phyloP scores from a whole-genome alignment of 306 rosid species.

The Herpetospermum pedunculosum region DNA sequence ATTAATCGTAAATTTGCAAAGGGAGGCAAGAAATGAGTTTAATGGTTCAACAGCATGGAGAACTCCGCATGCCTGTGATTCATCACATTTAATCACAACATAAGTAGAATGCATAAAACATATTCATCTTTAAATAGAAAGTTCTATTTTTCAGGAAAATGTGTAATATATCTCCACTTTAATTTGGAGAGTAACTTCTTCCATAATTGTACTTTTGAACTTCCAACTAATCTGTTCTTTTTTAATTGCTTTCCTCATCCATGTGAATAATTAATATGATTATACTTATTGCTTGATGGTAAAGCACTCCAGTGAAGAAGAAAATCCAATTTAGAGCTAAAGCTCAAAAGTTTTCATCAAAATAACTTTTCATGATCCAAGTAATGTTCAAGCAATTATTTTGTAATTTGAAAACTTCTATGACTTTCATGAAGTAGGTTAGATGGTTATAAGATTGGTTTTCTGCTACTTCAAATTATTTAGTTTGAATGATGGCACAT shows the following conservation, averaged over 20 bases:
- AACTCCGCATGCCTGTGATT: constrained; percentile 85
- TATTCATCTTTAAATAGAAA: background rate
- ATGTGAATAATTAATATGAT: background rate
- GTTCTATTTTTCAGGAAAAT: background rate
- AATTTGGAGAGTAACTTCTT: background rate
- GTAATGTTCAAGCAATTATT: background rate
- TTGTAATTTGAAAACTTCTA: background rate
- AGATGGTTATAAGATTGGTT: background rate
- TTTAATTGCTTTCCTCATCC: background rate
- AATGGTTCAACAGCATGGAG: constrained; percentile 90
- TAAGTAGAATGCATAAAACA: background rate
- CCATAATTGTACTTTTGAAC: background rate
- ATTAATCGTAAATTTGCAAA: constrained; percentile 92
- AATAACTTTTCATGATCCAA: background rate
- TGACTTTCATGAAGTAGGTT: background rate
- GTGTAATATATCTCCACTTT: background rate
- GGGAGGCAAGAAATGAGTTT: constrained; percentile 92
- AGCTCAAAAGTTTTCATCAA: background rate
- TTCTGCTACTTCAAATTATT: background rate
- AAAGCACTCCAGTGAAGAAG: background rate
- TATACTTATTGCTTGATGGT: background rate
- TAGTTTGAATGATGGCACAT: background rate
- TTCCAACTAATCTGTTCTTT: background rate
- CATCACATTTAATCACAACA: constrained; percentile 17
- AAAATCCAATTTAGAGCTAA: background rate